phyloP scores from a whole-genome alignment of 2,329 filamentous ascomycete species.

The Aspergillus latus region DNA sequence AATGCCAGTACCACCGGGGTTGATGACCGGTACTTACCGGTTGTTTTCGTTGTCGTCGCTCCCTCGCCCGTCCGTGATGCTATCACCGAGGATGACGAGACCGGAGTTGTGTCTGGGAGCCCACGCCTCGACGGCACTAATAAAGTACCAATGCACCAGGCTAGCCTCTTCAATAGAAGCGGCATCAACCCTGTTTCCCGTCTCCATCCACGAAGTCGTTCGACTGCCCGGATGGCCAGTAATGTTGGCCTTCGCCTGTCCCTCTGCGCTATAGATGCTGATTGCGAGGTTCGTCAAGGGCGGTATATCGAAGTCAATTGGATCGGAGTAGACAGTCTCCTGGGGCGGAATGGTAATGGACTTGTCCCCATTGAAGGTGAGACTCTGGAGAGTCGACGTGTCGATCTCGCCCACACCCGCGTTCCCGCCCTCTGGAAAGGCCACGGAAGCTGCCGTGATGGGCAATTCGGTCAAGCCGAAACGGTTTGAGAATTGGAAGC shows the following conservation, averaged over 20 bases:
- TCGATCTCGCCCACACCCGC: conserved; percentile 56
- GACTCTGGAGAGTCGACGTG: conserved; percentile 38
- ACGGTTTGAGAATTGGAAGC: conserved; percentile 64
- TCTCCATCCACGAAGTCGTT: conserved; percentile 60
- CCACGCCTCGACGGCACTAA: conserved; percentile 57
- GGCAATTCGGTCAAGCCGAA: conserved; percentile 62
- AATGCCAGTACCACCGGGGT: no score
- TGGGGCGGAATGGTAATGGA: conserved; percentile 57
- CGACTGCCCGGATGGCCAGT: conserved; percentile 66
- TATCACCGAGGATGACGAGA: conserved; percentile 59
- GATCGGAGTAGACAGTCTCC: conserved; percentile 61
- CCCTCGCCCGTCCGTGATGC: conserved; percentile 64
- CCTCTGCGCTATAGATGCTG: conserved; percentile 57
- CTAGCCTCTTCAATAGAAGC: conserved; percentile 45
- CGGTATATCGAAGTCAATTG: conserved; percentile 50
- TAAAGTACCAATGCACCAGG: conserved; percentile 56
- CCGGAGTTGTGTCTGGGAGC: conserved; percentile 32
- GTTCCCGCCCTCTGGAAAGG: conserved; percentile 46
- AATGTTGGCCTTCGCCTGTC: conserved; percentile 58
- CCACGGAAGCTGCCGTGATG: conserved; percentile 60
- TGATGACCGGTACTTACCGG: conserved; percentile 31
- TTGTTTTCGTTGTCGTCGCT: conserved; percentile 61
- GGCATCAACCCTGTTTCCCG: conserved; percentile 57
- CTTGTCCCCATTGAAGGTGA: conserved; percentile 53
- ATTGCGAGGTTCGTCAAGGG: conserved; percentile 54